Base-by-base conservation (phyloP, 306 rosid species). In the Datisca glomerata region DNA sequence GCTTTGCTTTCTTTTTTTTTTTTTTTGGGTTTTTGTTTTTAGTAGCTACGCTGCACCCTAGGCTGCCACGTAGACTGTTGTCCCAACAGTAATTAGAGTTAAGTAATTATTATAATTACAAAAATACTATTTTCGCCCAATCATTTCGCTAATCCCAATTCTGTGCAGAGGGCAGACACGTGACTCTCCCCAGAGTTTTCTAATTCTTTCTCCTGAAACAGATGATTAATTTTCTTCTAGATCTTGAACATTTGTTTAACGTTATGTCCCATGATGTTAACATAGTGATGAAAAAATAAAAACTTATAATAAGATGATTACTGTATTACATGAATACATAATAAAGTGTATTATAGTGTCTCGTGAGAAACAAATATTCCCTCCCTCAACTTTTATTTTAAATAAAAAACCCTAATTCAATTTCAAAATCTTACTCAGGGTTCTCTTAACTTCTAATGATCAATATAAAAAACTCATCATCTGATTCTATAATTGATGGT, bases 21-120 rank as follows among this genome's bases (percentile, higher is more conserved):
- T n/a, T n/a, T 45, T 36, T 61, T 70, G 33, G 36, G n/a, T n/a
- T n/a, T 11, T 7, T 31, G 36, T 14, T 2, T 31, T 67, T 55
- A 50, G 76, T 22, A 49, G 43, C 75, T 68, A 71, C 67, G 69
- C 45, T 68, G 66, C 73, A 73, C 95, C 95, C 95, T 79, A 76
- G 71, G 62, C 72, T 80, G 93, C 95, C 95, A 85, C 95, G 93
- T 85, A 71, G 34, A 8, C 31, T n/a, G 5, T 5, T 46, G 60
- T 64, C 74, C 60, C 49, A 57, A 68, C 75, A 66, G 75, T 73
- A 69, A 63, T 65, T 54, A 57, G 47, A 4, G 22, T 27, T 25
- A 33, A 29, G 13, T 8, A 9, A 17, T 46, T n/a, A n/a, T 44
- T 31, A 0, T 31, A 37, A 32, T 38, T 8, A 31, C n/a, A n/a